Conservation (phyloP, 2,329 filamentous ascomycete species). For the Chaetomiaceae sp. region DNA sequence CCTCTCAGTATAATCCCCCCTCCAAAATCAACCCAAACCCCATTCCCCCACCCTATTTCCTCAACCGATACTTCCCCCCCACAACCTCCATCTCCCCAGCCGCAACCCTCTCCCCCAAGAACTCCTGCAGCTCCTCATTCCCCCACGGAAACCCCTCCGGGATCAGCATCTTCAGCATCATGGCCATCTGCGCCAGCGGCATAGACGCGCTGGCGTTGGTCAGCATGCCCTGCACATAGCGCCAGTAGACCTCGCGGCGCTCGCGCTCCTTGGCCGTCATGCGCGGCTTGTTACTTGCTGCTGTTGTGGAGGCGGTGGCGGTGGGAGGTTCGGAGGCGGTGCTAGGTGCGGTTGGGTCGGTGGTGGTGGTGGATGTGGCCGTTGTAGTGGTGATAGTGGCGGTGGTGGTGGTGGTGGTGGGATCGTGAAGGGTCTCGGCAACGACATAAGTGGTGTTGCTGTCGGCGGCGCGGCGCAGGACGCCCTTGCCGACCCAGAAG, state of each 20-base stretch:
- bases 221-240: slow-evolving; percentile 91
- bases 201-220: slow-evolving; percentile 80
- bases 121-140: slow-evolving; percentile 78
- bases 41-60: neutral
- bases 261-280: slow-evolving; percentile 59
- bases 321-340: slow-evolving; percentile 16
- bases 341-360: slow-evolving; percentile 18
- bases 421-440: slow-evolving; percentile 51
- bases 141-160: slow-evolving; percentile 84
- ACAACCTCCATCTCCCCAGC: slow-evolving; percentile 62
- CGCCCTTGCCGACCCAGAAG: slow-evolving; percentile 65
- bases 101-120: slow-evolving; percentile 71
- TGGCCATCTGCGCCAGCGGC: slow-evolving; percentile 73
- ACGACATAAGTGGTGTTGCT: slow-evolving; percentile 52
- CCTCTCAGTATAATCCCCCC: no score
- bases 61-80: slow-evolving; percentile 63
- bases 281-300: slow-evolving; percentile 25
- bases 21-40: neutral
- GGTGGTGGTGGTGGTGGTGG: slow-evolving; percentile 6
- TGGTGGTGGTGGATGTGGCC: slow-evolving; percentile 25
- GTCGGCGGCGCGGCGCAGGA: slow-evolving; percentile 50
- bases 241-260: slow-evolving; percentile 66
- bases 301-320: slow-evolving; percentile 25
- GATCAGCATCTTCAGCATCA: slow-evolving; percentile 93
- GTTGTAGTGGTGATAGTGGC: slow-evolving; percentile 15